phyloP scores from a whole-genome alignment of 2,329 filamentous ascomycete species.

The Phyllosticta citriasiana region DNA sequence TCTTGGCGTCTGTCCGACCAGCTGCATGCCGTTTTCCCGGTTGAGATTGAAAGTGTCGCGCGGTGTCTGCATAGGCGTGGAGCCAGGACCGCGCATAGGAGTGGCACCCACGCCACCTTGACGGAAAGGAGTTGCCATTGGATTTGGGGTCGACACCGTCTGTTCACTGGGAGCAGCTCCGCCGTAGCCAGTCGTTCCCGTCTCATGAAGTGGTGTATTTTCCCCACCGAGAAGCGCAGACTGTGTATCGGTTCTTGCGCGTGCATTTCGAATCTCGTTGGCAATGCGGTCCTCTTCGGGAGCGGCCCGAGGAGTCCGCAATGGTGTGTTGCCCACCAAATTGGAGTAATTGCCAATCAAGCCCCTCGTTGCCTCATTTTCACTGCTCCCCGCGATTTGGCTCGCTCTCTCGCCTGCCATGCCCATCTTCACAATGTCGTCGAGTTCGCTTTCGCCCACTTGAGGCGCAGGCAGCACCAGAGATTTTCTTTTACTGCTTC shows the following conservation, averaged over 20 bases:
- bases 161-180: constrained; percentile 73
- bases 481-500: constrained; percentile 81
- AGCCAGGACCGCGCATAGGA: constrained; percentile 52
- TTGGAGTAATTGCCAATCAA: constrained; percentile 79
- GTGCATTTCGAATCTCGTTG: constrained; percentile 92
- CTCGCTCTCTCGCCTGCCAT: constrained; percentile 84
- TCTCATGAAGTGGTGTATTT: constrained; percentile 80
- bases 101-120: constrained; percentile 59
- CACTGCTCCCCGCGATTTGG: constrained; percentile 61
- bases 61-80: constrained; percentile 79
- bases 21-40: constrained; percentile 54
- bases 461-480: constrained; percentile 83
- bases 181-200: constrained; percentile 78
- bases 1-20: constrained; percentile 64
- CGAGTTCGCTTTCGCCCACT: constrained; percentile 83
- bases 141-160: constrained; percentile 82
- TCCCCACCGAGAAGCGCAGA: constrained; percentile 90
- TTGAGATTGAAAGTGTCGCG: constrained; percentile 84
- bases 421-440: constrained; percentile 98
- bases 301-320: constrained; percentile 82
- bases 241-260: constrained; percentile 83
- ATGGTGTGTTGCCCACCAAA: constrained; percentile 72
- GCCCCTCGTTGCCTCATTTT: constrained; percentile 76
- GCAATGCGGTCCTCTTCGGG: constrained; percentile 92
- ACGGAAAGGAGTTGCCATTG: constrained; percentile 80